Evolutionary conservation across 441 rosid species (phyloP).

Genomic region (Rhodomyrtus psidioides): DNA sequence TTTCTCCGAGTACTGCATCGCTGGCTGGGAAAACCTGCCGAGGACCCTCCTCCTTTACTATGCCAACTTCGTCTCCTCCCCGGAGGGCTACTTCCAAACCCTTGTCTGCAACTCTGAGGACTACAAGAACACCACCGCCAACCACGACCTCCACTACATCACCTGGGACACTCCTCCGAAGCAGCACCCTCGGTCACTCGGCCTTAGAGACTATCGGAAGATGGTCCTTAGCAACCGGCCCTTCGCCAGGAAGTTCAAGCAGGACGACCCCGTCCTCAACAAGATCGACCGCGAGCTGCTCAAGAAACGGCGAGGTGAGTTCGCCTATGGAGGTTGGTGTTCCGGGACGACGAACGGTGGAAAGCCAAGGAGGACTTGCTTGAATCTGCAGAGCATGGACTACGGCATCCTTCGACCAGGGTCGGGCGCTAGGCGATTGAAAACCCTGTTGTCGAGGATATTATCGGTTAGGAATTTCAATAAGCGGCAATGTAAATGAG

Average conservation of each 20-base stretch:
- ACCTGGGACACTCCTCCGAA: constrained; percentile 91
- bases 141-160: constrained; percentile 80
- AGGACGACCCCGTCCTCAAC: constrained; percentile 53
- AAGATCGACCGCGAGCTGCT: constrained; percentile 67
- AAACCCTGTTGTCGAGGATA: constrained; percentile 42
- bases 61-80: constrained; percentile 79
- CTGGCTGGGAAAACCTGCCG: constrained; percentile 92
- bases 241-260: constrained; percentile 81
- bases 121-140: constrained; percentile 68
- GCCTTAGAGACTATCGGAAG: constrained; percentile 51
- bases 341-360: constrained; percentile 1
- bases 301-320: constrained; percentile 26
- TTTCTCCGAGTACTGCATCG: constrained; percentile 64
- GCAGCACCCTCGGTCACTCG: constrained; percentile 68
- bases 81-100: constrained; percentile 93
- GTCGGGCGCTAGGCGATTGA: constrained; percentile 66
- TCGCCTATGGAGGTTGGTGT: constrained; percentile 55
- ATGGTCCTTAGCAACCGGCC: constrained; percentile 75
- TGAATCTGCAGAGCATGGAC: constrained; percentile 10
- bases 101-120: constrained; percentile 85
- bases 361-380: constrained; percentile 19
- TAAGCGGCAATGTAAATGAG: constrained; percentile 63
- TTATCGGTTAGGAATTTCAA: constrained; percentile 37
- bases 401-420: constrained; percentile 54
- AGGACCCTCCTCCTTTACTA: constrained; percentile 84